A percentile compares a stretch with the other conserved stretches of the same genome.
Conservation (phyloP, 2,329 filamentous ascomycete genomes). For the Neofusicoccum parvum region DNA sequence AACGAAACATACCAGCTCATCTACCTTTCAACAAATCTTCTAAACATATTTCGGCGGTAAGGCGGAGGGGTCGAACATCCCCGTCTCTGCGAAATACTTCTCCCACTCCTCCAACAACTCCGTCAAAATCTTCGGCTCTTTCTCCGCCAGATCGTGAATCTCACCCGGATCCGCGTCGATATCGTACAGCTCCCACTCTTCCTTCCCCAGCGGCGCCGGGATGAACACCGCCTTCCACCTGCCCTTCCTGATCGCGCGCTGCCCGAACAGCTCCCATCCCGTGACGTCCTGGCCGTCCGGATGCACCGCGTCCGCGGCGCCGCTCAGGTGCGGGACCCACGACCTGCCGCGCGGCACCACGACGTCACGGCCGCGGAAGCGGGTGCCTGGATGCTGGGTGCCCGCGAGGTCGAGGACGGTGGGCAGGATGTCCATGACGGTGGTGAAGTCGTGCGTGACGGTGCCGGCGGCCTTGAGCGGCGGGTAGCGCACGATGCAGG, state of each 20-base stretch:
- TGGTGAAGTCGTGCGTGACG: slow-evolving; percentile 18
- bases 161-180: slow-evolving; percentile 23
- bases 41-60: neutral
- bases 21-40: too few species aligned
- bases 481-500: slow-evolving; percentile 15
- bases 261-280: slow-evolving; percentile 25
- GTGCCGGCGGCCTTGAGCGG: neutral
- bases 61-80: slow-evolving; percentile 23
- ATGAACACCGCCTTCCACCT: slow-evolving; percentile 24
- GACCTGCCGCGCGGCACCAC: slow-evolving; percentile 14
- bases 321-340: neutral
- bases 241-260: slow-evolving; percentile 22
- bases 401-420: slow-evolving; percentile 16
- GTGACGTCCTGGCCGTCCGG: neutral
- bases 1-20: too few species aligned
- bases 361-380: slow-evolving; percentile 13
- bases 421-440: slow-evolving; percentile 21
- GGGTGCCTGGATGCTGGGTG: neutral
- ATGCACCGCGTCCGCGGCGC: neutral
- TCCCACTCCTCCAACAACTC: slow-evolving; percentile 23
- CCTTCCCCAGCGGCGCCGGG: slow-evolving; percentile 21
- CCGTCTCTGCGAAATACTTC: slow-evolving; percentile 23
- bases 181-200: slow-evolving; percentile 25
- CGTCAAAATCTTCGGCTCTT: slow-evolving; percentile 19
- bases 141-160: slow-evolving; percentile 19